Percentiles rank a stretch among this genome's conserved stretches.
Conservation (phyloP, 805 yeast genomes). For the Candida tallmaniae region DNA sequence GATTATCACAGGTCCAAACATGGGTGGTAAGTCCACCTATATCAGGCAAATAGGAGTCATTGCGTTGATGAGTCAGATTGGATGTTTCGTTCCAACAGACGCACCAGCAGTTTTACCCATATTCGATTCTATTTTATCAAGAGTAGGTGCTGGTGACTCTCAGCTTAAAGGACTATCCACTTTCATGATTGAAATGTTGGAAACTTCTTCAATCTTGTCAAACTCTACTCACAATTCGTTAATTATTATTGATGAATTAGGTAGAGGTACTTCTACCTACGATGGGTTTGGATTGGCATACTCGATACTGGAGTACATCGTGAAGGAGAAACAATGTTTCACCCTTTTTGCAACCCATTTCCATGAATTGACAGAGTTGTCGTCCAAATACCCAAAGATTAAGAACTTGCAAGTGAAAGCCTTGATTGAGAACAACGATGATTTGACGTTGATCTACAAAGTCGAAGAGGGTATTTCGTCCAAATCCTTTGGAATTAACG, state of each 20-base stretch:
- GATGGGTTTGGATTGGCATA: constrained; percentile 98
- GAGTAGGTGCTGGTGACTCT: constrained; percentile 99
- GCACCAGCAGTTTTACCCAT: constrained; percentile 69
- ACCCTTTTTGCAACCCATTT: constrained; percentile 95
- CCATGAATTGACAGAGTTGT: constrained; percentile 85
- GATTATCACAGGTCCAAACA: constrained; percentile 92
- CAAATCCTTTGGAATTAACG: constrained; percentile 96
- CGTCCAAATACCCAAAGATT: constrained; percentile 59
- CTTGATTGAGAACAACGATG: constrained; percentile 61
- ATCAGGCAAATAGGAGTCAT: constrained; percentile 87
- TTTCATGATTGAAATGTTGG: constrained; percentile 88
- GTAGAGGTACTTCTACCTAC: constrained; percentile 85
- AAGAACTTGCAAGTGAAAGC: constrained; percentile 90
- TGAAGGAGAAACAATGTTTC: constrained; percentile 66
- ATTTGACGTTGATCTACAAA: constrained; percentile 82
- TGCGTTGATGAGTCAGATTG: constrained; percentile 82
- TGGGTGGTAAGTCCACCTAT: constrained; percentile 97
- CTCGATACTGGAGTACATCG: constrained; percentile 87
- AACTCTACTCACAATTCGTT: constrained; percentile 76
- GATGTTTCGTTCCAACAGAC: constrained; percentile 75
- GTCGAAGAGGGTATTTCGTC: constrained; percentile 97
- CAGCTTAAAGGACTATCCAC: constrained; percentile 96
- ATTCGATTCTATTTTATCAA: constrained; percentile 87
- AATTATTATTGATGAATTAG: constrained; percentile 89
- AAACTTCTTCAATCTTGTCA: constrained; percentile 81